phyloP scores from a whole-genome alignment of 2,329 filamentous ascomycete species.

The Ceratocystis eucalypticola region DNA sequence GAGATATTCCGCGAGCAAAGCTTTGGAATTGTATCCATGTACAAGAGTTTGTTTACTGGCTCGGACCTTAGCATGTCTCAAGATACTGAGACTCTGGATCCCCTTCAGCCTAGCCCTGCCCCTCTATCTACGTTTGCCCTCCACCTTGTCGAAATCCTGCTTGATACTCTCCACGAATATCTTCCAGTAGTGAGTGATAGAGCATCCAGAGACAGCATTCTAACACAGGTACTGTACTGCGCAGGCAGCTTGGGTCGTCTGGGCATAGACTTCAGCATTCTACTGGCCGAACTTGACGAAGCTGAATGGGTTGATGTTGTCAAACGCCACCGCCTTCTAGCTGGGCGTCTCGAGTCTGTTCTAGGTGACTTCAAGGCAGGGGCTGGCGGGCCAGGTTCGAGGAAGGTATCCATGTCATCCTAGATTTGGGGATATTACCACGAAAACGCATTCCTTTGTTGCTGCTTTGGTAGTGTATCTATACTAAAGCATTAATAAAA shows the following conservation, averaged over 20 bases:
- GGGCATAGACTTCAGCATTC: conserved; percentile 83
- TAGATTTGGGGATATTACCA: background rate
- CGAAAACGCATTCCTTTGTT: background rate
- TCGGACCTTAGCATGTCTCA: conserved; percentile 3
- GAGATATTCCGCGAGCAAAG: conserved; percentile 97
- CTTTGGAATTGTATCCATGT: conserved; percentile 90
- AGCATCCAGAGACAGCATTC: conserved; percentile 66
- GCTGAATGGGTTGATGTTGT: conserved; percentile 80
- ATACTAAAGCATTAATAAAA: background rate
- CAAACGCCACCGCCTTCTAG: conserved; percentile 72
- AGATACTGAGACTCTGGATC: conserved; percentile 25
- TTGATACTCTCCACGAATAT: conserved; percentile 61
- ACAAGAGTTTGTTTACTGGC: conserved; percentile 71
- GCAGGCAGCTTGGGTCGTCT: conserved; percentile 79
- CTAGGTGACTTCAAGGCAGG: conserved; percentile 39
- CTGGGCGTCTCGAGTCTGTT: conserved; percentile 60
- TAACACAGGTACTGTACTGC: conserved; percentile 88
- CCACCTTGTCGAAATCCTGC: conserved; percentile 67
- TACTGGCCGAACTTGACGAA: conserved; percentile 39
- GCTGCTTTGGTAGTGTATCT: background rate
- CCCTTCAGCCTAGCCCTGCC: conserved; percentile 52
- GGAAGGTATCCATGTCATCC: conserved; percentile 12
- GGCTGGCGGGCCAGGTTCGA: conserved; percentile 8
- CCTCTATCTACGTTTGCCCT: conserved; percentile 73
- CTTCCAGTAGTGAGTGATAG: conserved; percentile 71